phyloP scores from a whole-genome alignment of 2,329 filamentous ascomycete species.

The Chalara sp. region DNA sequence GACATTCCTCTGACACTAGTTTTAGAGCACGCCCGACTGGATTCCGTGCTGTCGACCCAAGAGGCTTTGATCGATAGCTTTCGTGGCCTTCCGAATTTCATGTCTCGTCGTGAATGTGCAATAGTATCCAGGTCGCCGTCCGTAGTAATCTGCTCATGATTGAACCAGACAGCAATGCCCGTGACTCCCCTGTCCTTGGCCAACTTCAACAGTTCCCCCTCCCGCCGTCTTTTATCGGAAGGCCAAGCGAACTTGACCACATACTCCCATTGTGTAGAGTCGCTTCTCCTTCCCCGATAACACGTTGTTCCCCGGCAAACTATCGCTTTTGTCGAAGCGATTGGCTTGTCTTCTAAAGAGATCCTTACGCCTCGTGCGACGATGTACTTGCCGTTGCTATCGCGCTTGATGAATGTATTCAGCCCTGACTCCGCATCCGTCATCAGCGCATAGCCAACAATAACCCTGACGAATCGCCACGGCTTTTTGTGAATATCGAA shows the following conservation, averaged over 20 bases:
- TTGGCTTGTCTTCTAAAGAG: constrained; percentile 15
- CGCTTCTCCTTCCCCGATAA: constrained; percentile 13
- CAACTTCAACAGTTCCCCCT: constrained; percentile 23
- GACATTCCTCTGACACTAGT: constrained; percentile 12
- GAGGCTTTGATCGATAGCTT: constrained; percentile 15
- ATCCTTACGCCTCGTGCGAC: constrained; percentile 11
- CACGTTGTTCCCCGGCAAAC: constrained; percentile 13
- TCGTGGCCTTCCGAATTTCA: constrained; percentile 18
- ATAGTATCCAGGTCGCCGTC: constrained; percentile 17
- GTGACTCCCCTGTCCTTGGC: constrained; percentile 20
- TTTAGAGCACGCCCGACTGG: constrained; percentile 12
- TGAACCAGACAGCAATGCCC: constrained; percentile 22
- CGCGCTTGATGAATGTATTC: constrained; percentile 20
- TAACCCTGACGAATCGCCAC: constrained; percentile 22
- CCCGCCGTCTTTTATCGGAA: constrained; percentile 22
- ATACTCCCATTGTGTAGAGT: constrained; percentile 14
- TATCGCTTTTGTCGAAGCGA: constrained; percentile 16
- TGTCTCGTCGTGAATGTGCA: constrained; percentile 16
- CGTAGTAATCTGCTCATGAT: constrained; percentile 21
- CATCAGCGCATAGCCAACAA: constrained; percentile 27
- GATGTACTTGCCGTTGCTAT: constrained; percentile 15
- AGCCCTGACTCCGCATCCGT: constrained; percentile 25
- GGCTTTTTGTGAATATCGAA: constrained; percentile 27
- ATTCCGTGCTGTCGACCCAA: constrained; percentile 15
- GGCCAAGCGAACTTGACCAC: constrained; percentile 29